phyloP scores from a whole-genome alignment of 495 filamentous ascomycete genomes.

The Achaetomiella virescens region DNA sequence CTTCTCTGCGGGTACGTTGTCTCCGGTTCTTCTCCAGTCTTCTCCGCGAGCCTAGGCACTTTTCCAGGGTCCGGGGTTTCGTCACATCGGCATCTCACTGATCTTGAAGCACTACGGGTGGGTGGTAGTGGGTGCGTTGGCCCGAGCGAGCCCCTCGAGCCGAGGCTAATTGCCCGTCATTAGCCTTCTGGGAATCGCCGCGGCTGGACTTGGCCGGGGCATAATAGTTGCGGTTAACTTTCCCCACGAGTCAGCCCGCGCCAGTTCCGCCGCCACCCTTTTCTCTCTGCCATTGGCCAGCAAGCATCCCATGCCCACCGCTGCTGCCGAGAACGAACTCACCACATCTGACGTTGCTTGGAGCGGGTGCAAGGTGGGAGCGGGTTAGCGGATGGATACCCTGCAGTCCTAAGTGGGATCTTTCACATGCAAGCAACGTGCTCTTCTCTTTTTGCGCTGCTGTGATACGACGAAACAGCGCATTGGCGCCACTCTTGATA shows the following conservation, averaged over 20 bases:
- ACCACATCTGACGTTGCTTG: slow-evolving; percentile 12
- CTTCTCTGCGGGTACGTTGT: not conserved
- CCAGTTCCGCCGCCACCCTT: slow-evolving; percentile 2
- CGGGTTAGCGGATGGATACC: slow-evolving; percentile 21
- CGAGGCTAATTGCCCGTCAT: slow-evolving; percentile 31
- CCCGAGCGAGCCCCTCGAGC: slow-evolving; percentile 25
- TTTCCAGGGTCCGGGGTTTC: slow-evolving; percentile 9
- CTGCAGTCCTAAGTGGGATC: not conserved
- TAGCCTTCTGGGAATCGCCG: slow-evolving; percentile 12
- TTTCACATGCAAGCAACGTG: slow-evolving; percentile 20
- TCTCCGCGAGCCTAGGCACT: slow-evolving; percentile 22
- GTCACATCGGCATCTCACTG: slow-evolving; percentile 7
- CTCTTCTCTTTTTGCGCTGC: not conserved
- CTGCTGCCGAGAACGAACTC: not conserved
- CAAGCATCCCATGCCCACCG: not conserved
- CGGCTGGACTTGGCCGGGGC: too few species aligned
- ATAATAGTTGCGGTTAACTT: not conserved
- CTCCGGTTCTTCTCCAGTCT: not conserved
- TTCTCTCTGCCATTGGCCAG: slow-evolving; percentile 3
- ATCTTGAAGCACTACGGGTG: not conserved
- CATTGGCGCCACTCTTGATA: not conserved
- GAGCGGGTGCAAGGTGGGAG: slow-evolving; percentile 1
- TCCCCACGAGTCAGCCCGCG: slow-evolving; percentile 18
- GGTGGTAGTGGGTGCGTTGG: slow-evolving; percentile 11
- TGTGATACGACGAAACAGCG: not conserved